Evolutionary conservation across 345 rosid genomes (phyloP).

Genomic region (Linum tenue): DNA sequence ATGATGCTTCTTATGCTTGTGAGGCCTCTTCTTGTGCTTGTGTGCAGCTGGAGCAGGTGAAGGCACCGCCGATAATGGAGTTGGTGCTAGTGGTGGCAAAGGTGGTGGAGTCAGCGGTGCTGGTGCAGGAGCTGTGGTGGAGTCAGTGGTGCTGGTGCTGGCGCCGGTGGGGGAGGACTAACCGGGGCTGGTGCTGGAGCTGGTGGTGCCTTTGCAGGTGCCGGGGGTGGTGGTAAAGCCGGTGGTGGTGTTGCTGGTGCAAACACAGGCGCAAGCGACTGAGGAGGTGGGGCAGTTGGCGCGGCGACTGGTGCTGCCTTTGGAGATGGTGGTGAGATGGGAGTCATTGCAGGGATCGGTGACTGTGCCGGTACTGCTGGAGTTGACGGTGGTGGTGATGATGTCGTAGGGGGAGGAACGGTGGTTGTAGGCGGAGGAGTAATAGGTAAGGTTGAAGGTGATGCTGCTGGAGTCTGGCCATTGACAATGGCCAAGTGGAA

Average conservation of each 20-base stretch:
- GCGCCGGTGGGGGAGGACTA: constrained; percentile 18
- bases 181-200: constrained; percentile 13
- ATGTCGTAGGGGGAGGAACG: constrained; percentile 20
- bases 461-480: constrained; percentile 68
- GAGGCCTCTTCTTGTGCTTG: constrained; percentile 50
- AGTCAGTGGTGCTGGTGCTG: constrained; percentile 1
- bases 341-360: constrained; percentile 39
- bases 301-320: constrained; percentile 53
- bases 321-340: constrained; percentile 46
- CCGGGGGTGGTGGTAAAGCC: constrained; percentile 27
- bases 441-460: constrained; percentile 40
- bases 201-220: constrained; percentile 25
- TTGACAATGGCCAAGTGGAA: constrained; percentile 29
- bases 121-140: constrained; percentile 17
- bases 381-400: constrained; percentile 26
- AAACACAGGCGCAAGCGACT: constrained; percentile 37
- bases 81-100: constrained; percentile 22
- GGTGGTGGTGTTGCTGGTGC: constrained; percentile 50
- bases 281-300: constrained; percentile 48
- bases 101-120: constrained; percentile 15
- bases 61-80: constrained; percentile 33
- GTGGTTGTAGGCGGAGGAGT: constrained; percentile 27
- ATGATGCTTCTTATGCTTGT: constrained; percentile 55
- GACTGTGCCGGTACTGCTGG: constrained; percentile 33
- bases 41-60: constrained; percentile 46